Conservation (phyloP, 768 basidiomycete genomes). For the Mycena alexandri region DNA sequence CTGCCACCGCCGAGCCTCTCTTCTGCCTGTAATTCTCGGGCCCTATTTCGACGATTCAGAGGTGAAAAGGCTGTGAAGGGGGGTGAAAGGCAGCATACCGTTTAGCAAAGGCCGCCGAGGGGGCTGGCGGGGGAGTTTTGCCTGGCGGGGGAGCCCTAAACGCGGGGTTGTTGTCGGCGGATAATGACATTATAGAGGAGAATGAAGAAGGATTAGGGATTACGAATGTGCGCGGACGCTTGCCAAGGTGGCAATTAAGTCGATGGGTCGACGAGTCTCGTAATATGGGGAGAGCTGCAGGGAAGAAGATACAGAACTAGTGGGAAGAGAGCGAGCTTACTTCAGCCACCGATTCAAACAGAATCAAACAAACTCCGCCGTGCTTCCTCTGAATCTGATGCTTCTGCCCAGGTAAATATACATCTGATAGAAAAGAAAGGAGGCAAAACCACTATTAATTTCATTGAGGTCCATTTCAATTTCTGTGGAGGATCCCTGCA, state of each 20-base stretch:
- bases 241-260: slow-evolving; percentile 50
- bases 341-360: slow-evolving; percentile 1
- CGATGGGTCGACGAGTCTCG: slow-evolving; percentile 46
- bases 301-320: slow-evolving; percentile 26
- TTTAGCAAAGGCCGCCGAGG: slow-evolving; percentile 91
- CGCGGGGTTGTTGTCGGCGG: slow-evolving; percentile 86
- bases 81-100: slow-evolving; percentile 60
- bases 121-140: slow-evolving; percentile 91
- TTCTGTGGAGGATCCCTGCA: too few species aligned
- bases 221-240: slow-evolving; percentile 62
- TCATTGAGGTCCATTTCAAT: too few species aligned
- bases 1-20: slow-evolving; percentile 70
- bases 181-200: slow-evolving; percentile 91
- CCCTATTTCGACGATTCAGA: slow-evolving; percentile 59
- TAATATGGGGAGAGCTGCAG: slow-evolving; percentile 39
- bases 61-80: slow-evolving; percentile 33
- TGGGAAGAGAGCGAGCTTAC: slow-evolving; percentile 12
- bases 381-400: background rate
- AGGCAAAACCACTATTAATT: too few species aligned
- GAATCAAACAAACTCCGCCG: slow-evolving; percentile 10
- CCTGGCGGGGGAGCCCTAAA: slow-evolving; percentile 83
- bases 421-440: too few species aligned
- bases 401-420: too few species aligned
- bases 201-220: slow-evolving; percentile 85
- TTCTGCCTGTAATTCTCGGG: slow-evolving; percentile 87